Percentiles rank a stretch among this genome's conserved stretches.
phyloP scores from a whole-genome alignment of 2,329 filamentous ascomycete species.

The Cytospora leucostoma region DNA sequence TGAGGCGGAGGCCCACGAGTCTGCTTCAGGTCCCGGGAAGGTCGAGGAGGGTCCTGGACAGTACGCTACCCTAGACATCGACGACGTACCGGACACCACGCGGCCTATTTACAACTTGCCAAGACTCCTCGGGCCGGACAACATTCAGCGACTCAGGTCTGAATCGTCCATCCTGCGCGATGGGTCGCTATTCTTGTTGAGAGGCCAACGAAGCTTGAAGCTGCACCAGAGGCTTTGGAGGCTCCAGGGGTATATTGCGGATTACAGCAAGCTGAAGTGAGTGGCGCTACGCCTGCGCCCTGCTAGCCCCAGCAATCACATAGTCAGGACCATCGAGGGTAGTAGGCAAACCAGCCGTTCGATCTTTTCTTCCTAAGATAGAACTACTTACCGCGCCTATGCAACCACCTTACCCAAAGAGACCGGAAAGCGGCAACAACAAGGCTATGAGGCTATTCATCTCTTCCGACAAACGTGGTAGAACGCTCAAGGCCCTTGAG shows the following conservation, averaged over 20 bases:
- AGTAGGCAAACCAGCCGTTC: neutral
- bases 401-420: neutral
- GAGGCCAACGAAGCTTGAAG: constrained; percentile 43
- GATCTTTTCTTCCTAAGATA: neutral
- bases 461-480: neutral
- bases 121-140: constrained; percentile 52
- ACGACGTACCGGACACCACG: constrained; percentile 36
- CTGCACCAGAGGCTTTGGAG: constrained; percentile 58
- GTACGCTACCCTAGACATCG: constrained; percentile 50
- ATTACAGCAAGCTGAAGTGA: constrained; percentile 10
- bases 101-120: constrained; percentile 56
- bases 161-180: constrained; percentile 40
- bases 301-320: neutral
- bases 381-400: neutral
- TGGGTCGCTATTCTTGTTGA: constrained; percentile 47
- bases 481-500: neutral
- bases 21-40: neutral
- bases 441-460: neutral
- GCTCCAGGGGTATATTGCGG: constrained; percentile 55
- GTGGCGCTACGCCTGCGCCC: neutral
- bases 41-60: constrained; percentile 33
- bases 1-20: neutral
- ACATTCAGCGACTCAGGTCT: constrained; percentile 43
- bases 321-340: too few species aligned
- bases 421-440: neutral